Evolutionary conservation across 495 filamentous ascomycete species (phyloP), one percentile per base, ranked within the genome.

Genomic region (Penicillium argentinense): DNA sequence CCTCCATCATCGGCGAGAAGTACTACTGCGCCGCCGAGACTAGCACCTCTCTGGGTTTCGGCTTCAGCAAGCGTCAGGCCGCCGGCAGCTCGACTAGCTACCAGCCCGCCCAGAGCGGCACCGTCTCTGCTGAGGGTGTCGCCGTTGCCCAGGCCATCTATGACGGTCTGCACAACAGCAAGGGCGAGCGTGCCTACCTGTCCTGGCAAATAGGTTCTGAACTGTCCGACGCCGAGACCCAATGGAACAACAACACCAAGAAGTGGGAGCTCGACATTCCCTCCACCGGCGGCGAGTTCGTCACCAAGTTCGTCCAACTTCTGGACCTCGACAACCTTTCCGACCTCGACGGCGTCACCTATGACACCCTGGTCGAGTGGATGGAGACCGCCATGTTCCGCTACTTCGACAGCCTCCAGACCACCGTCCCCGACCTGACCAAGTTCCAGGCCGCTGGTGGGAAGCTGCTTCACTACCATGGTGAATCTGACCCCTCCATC

Each of bases 381-480:
- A 76, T 79, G 51, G 19, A 57, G 19, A 48, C 45, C 26, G 48
- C 50, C 12, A 51, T 53, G 60, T 27, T 41, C 9, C 45, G 54
- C 39, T 63, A 55, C 42, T 53, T 67, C 26, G 71, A 75, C 39
- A 66, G 63, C 26, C 53, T 78, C n/a, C 68, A 75, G 51, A 76
- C 72, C 4, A 76, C 61, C 7, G 67, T 67, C 57, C 72, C 74
- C 11, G 75, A 79, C 41, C 54, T 78, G 1, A 61, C 51, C 1
- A 41, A 59, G 3, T 77, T 72, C 47, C 64, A 71, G 19, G 25
- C 57, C 5, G 51, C 63, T 1, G 76, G 76, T n/a, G 71, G 73
- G 14, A 81, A 81, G 55, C 39, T 68, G 3, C 44, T 82, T 11
- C 74, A 74, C 51, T 72, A 68, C 51, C 77, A 82, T 53, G 77